phyloP scores from a whole-genome alignment of 495 filamentous ascomycete genomes.

The Penicillium daleae region DNA sequence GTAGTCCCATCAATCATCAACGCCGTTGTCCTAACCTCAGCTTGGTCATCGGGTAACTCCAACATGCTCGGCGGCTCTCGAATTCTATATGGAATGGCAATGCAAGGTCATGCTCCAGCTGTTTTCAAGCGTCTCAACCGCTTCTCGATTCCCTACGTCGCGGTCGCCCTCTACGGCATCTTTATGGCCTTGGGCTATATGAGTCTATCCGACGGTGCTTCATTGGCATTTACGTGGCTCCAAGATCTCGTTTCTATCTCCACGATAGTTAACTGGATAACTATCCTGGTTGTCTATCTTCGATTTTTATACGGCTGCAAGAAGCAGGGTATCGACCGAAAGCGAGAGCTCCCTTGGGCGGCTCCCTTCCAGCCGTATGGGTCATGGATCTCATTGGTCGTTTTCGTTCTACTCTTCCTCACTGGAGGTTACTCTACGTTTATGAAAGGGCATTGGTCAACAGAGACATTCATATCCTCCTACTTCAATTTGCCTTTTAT shows the following conservation, averaged over 20 bases:
- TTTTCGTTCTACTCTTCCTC: slow-evolving; percentile 49
- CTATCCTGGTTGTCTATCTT: slow-evolving; percentile 55
- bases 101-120: slow-evolving; percentile 43
- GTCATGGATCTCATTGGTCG: slow-evolving; percentile 50
- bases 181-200: slow-evolving; percentile 63
- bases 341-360: slow-evolving; percentile 53
- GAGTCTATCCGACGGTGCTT: slow-evolving; percentile 52
- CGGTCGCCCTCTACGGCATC: slow-evolving; percentile 47
- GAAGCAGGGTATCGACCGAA: slow-evolving; percentile 49
- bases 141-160: slow-evolving; percentile 61
- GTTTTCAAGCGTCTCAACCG: slow-evolving; percentile 58
- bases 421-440: slow-evolving; percentile 41
- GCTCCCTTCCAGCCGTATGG: slow-evolving; percentile 54
- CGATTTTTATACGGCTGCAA: slow-evolving; percentile 57
- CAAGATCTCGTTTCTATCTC: slow-evolving; percentile 56
- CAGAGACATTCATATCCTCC: slow-evolving; percentile 33
- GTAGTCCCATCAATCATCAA: slow-evolving; percentile 55
- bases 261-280: slow-evolving; percentile 59
- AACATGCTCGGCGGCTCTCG: slow-evolving; percentile 51
- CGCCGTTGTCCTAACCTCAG: slow-evolving; percentile 50
- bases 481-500: slow-evolving; percentile 59
- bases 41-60: slow-evolving; percentile 51
- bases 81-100: slow-evolving; percentile 48
- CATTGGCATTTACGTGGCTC: slow-evolving; percentile 62
- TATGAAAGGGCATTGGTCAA: slow-evolving; percentile 53